phyloP scores from a whole-genome alignment of 2,329 filamentous ascomycete species.

The Botryotinia narcissicola region DNA sequence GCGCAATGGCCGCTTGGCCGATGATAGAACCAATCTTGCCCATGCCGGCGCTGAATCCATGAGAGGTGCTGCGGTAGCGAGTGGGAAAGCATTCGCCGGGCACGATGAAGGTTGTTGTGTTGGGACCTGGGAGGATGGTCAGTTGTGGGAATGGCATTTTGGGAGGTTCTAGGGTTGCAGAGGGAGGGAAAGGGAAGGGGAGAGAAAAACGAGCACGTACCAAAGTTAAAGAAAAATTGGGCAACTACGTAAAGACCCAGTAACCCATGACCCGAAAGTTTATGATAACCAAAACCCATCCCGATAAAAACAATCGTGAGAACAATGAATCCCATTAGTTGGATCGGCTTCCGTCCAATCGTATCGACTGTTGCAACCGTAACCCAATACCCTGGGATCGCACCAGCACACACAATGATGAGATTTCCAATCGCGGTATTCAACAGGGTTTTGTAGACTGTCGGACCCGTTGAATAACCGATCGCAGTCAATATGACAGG shows the following conservation, averaged over 20 bases:
- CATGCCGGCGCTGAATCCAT: constrained; percentile 40
- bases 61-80: constrained; percentile 38
- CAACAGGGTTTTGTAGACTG: constrained; percentile 66
- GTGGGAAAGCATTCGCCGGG: constrained; percentile 41
- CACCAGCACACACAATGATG: constrained; percentile 73
- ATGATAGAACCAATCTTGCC: constrained; percentile 41
- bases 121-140: background rate
- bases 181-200: background rate
- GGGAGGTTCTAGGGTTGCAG: background rate
- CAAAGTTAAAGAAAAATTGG: constrained; percentile 67
- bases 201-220: background rate
- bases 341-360: constrained; percentile 76
- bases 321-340: constrained; percentile 60
- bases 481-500: constrained; percentile 69
- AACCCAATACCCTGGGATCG: constrained; percentile 79
- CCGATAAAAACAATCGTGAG: constrained; percentile 61
- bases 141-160: background rate
- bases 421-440: constrained; percentile 75
- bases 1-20: constrained; percentile 52
- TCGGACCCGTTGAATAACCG: constrained; percentile 63
- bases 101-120: constrained; percentile 41
- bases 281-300: constrained; percentile 59
- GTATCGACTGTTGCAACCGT: constrained; percentile 73
- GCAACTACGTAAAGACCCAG: constrained; percentile 62
- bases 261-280: constrained; percentile 49